Base-by-base conservation (phyloP, 345 rosid species). In the Rhodamnia rubescens region DNA sequence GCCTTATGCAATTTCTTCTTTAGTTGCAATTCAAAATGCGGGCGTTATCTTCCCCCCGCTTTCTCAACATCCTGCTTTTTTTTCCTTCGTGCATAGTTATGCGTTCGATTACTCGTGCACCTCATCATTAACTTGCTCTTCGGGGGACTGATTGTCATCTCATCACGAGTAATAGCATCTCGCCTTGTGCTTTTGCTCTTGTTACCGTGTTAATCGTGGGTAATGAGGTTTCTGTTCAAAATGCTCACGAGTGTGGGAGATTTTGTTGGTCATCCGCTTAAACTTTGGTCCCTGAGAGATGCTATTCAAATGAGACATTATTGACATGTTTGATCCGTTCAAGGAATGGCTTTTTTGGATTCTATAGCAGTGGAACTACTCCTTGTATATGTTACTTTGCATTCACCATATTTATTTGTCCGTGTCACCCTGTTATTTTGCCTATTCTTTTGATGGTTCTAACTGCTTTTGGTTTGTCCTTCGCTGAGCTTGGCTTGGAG, bases 191-290 rank as follows among this genome's bases (percentile, higher is more conserved):
- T 69, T 69, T 9, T 69, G 47, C 40, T 69, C 47, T 69, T 18
- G 3, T 69, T 69, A 18, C 78, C 24, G 26, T 36, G 47, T 36
- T 18, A 64, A 64, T 64, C 75, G 75, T 15, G 78, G 47, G 78
- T 21, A 8, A 69, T 32, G 78, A 69, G 24, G 44, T 69, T 18
- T 32, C 32, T 36, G 78, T 32, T 69, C 47, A 40, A 11, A 18
- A 36, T 69, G 47, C 78, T 20, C 47, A 69, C 20, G 78, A 32
- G 78, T 10, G 47, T 32, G 78, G 78, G 2, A 18, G 78, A 36
- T 32, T 18, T 69, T 36, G 47, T 36, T 69, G 78, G 32, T 69
- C 7, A 0, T 32, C 78, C 0, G 7, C 47, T 0, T 0, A 1
- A 36, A 9, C 13, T 69, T 69, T 36, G 1, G 50, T 47, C 1